phyloP scores from a whole-genome alignment of 2,329 filamentous ascomycete genomes.

The Xylariaceae sp. region DNA sequence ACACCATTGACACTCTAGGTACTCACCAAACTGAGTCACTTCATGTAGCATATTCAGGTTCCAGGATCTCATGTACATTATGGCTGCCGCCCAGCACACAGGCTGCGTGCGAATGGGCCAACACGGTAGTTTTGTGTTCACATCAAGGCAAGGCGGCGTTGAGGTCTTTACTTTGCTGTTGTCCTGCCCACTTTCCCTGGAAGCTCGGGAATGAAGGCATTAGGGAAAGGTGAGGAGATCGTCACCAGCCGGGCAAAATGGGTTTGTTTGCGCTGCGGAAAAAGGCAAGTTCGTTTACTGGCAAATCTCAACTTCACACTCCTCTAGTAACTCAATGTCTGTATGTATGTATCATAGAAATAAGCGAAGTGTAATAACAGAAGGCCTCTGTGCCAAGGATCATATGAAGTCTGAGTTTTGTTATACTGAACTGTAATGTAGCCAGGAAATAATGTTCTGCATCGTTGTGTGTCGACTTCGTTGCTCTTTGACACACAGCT shows the following conservation, averaged over 20 bases:
- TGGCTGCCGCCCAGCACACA: not conserved
- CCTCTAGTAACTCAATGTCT: too few species aligned
- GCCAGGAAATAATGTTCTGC: not conserved
- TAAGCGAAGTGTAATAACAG: not conserved
- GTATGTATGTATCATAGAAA: slow-evolving; percentile 22
- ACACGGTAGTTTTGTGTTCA: too few species aligned
- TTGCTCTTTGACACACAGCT: not conserved
- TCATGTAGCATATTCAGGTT: slow-evolving; percentile 11
- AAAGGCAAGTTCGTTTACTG: slow-evolving; percentile 9
- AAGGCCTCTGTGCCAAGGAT: not conserved
- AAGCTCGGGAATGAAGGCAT: slow-evolving; percentile 10
- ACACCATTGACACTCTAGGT: not conserved
- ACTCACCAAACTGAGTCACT: not conserved
- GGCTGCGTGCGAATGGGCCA: slow-evolving; percentile 8
- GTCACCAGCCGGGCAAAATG: not conserved
- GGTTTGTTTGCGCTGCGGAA: not conserved
- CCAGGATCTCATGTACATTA: slow-evolving; percentile 6
- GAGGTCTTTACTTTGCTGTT: slow-evolving; percentile 20
- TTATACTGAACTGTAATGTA: not conserved
- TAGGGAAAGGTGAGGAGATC: slow-evolving; percentile 14
- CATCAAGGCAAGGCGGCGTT: slow-evolving; percentile 12
- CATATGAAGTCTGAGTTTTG: too few species aligned
- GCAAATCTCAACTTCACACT: slow-evolving; percentile 26
- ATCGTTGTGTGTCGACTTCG: too few species aligned
- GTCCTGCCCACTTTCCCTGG: slow-evolving; percentile 14